Conservation (phyloP, 768 basidiomycete species). For the Sarcodon aspratus region DNA sequence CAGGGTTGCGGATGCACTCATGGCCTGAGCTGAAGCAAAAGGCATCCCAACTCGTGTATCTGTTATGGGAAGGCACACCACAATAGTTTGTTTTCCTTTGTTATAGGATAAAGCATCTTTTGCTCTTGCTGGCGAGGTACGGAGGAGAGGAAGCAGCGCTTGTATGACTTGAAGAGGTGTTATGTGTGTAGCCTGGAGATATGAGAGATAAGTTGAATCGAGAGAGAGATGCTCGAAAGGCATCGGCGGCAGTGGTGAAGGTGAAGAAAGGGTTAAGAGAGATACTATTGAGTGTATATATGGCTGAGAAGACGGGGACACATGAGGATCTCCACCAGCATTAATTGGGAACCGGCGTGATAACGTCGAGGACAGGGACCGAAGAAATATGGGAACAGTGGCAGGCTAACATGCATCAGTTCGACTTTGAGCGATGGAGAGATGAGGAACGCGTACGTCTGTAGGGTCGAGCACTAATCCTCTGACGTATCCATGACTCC, state of each 20-base stretch:
- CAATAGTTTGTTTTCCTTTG: slow-evolving; percentile 32
- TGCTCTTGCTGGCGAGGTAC: slow-evolving; percentile 46
- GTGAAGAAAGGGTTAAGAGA: slow-evolving; percentile 44
- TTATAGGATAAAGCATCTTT: slow-evolving; percentile 39
- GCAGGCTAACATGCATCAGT: slow-evolving; percentile 37
- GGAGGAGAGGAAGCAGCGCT: slow-evolving; percentile 64
- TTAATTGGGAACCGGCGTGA: slow-evolving; percentile 77
- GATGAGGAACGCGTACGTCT: slow-evolving; percentile 37
- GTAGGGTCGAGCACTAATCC: slow-evolving; percentile 73
- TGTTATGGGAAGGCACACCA: slow-evolving; percentile 66
- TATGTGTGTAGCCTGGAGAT: slow-evolving; percentile 65
- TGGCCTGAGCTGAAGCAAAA: slow-evolving; percentile 49
- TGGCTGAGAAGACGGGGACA: slow-evolving; percentile 49
- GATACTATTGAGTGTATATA: slow-evolving; percentile 75
- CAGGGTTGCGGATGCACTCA: slow-evolving; percentile 65
- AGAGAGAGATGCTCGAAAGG: slow-evolving; percentile 67
- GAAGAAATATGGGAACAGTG: slow-evolving; percentile 64
- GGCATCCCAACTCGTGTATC: slow-evolving; percentile 70
- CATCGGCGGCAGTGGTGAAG: slow-evolving; percentile 25
- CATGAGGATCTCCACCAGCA: slow-evolving; percentile 72
- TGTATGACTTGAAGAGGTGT: slow-evolving; percentile 71
- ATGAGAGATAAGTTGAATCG: slow-evolving; percentile 50
- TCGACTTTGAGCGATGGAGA: background rate
- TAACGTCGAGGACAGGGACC: slow-evolving; percentile 70
- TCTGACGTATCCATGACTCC: slow-evolving; percentile 65